Evolutionary conservation across 371 early-diverging fungal species (phyloP).

Genomic region (Mucor indicus): DNA sequence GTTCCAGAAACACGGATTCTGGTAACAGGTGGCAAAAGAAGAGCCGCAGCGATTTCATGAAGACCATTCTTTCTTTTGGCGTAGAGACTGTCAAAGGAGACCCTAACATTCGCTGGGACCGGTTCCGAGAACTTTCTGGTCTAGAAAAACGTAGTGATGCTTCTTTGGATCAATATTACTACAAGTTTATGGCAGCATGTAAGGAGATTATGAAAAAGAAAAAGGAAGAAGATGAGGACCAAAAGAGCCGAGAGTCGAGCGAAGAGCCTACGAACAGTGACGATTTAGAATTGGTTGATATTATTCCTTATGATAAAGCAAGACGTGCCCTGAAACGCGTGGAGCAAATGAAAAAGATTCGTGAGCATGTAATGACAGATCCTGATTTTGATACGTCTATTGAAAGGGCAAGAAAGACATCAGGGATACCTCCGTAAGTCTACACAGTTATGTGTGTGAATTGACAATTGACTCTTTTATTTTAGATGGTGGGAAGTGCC

Average conservation of each 20-base stretch:
- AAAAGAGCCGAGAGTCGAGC: slow-evolving; percentile 28
- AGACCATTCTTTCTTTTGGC: slow-evolving; percentile 65
- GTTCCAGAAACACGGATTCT: slow-evolving; percentile 38
- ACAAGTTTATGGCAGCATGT: slow-evolving; percentile 53
- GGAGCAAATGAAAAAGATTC: slow-evolving; percentile 61
- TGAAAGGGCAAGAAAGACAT: slow-evolving; percentile 26
- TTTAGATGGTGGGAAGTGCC: slow-evolving; percentile 66
- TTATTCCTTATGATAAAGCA: slow-evolving; percentile 63
- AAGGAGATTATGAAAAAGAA: slow-evolving; percentile 52
- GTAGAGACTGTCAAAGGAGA: slow-evolving; percentile 43
- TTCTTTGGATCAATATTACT: slow-evolving; percentile 58
- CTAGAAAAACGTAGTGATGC: slow-evolving; percentile 64
- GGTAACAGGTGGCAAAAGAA: slow-evolving; percentile 64
- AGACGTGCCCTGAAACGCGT: slow-evolving; percentile 66
- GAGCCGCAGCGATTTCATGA: slow-evolving; percentile 61
- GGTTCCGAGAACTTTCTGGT: slow-evolving; percentile 65
- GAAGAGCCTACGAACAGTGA: slow-evolving; percentile 24
- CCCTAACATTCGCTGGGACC: slow-evolving; percentile 52
- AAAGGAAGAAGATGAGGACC: slow-evolving; percentile 15
- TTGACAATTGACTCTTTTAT: slow-evolving; percentile 1
- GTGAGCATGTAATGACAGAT: slow-evolving; percentile 56
- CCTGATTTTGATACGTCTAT: slow-evolving; percentile 44
- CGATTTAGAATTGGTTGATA: slow-evolving; percentile 38
- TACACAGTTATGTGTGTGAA: not conserved
- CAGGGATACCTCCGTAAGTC: slow-evolving; percentile 36